Percentiles rank a stretch among this genome's conserved stretches.
phyloP scores from a whole-genome alignment of 306 rosid species.

The Cyclanthera cordifolia region DNA sequence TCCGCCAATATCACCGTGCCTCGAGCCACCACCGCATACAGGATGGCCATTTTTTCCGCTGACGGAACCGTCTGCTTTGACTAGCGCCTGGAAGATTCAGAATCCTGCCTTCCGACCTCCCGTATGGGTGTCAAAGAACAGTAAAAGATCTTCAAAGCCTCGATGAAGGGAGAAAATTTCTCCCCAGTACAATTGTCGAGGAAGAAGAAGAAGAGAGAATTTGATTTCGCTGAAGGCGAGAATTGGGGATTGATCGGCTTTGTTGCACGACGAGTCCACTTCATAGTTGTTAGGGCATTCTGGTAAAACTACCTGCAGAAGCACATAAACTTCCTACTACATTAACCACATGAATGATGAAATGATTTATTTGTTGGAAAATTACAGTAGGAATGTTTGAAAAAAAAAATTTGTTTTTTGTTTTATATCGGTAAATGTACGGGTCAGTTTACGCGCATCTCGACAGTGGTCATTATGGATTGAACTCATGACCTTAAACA shows the following conservation, averaged over 20 bases:
- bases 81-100: background rate
- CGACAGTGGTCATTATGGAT: no score
- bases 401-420: no score
- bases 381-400: no score
- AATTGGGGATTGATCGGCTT: background rate
- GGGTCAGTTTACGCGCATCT: no score
- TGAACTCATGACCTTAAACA: no score
- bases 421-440: no score
- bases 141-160: background rate
- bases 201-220: background rate
- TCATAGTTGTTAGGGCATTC: background rate
- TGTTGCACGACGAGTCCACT: background rate
- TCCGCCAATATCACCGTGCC: conserved; percentile 85
- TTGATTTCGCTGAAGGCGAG: background rate
- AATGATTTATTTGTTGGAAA: no score
- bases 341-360: background rate
- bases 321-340: background rate
- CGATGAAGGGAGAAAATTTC: background rate
- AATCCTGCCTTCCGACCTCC: background rate
- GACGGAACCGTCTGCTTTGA: background rate
- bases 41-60: conserved; percentile 58
- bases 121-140: background rate
- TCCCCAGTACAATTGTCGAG: background rate
- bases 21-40: conserved; percentile 85
- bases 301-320: background rate